Evolutionary conservation across 345 rosid species (phyloP).

Genomic region (Eutrema heterophyllum): DNA sequence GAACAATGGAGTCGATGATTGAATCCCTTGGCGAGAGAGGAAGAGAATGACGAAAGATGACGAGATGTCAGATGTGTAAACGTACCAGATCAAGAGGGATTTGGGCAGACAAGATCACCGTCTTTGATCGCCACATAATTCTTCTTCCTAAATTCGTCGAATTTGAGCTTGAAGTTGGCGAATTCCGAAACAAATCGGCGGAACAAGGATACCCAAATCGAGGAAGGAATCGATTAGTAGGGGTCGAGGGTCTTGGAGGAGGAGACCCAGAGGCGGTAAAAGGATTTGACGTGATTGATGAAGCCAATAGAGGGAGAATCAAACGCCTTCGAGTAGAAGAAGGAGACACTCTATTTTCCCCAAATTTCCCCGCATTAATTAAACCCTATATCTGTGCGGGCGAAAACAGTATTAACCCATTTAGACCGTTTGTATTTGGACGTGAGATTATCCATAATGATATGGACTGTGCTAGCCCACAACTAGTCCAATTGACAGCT

Average conservation of each 20-base stretch:
- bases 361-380: no score
- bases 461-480: no score
- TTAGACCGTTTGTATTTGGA: no score
- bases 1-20: no score
- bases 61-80: neutral
- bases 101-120: neutral
- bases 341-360: no score
- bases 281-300: constrained; percentile 10
- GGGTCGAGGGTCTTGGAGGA: neutral
- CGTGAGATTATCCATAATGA: no score
- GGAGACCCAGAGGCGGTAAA: constrained; percentile 9
- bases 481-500: no score
- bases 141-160: constrained; percentile 6
- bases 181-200: constrained; percentile 11
- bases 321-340: constrained; percentile 21
- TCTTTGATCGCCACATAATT: neutral
- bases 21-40: no score
- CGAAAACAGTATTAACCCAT: no score
- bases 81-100: constrained; percentile 1
- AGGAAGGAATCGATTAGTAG: constrained; percentile 5
- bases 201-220: constrained; percentile 21
- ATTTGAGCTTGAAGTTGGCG: constrained; percentile 26
- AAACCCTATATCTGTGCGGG: no score
- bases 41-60: no score
- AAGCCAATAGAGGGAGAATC: constrained; percentile 9